A percentile compares a stretch with the other conserved stretches of the same genome.
Evolutionary conservation across 768 basidiomycete species (phyloP).

Genomic region (Suillus ampliporus): DNA sequence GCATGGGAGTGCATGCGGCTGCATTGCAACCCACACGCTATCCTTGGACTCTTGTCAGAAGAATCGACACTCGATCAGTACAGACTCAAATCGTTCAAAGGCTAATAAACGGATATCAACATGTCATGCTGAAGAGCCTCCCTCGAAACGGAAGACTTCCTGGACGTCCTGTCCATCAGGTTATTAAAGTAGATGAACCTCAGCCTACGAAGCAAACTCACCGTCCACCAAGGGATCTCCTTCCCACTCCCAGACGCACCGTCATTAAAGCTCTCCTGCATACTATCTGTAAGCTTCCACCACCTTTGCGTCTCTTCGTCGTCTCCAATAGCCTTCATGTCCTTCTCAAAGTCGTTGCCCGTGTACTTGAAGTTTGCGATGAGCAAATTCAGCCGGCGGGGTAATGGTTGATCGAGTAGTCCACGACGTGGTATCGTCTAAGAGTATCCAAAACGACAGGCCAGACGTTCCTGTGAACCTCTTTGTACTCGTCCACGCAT

Average conservation of each 20-base stretch:
- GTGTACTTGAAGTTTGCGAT: slow-evolving; percentile 82
- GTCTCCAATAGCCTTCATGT: slow-evolving; percentile 66
- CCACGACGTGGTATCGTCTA: slow-evolving; percentile 65
- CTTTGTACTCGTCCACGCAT: slow-evolving; percentile 55
- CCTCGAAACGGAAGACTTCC: slow-evolving; percentile 77
- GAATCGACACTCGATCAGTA: no score
- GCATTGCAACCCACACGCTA: no score
- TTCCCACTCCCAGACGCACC: slow-evolving; percentile 73
- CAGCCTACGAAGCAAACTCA: slow-evolving; percentile 22
- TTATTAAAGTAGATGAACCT: not conserved
- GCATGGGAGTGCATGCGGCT: no score
- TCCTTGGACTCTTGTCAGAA: no score
- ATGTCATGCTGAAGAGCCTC: slow-evolving; percentile 26
- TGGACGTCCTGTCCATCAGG: slow-evolving; percentile 48
- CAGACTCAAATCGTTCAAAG: no score
- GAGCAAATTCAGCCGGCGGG: slow-evolving; percentile 65
- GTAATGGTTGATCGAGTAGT: slow-evolving; percentile 80
- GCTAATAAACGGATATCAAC: not conserved
- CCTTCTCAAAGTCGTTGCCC: slow-evolving; percentile 58
- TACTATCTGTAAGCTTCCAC: slow-evolving; percentile 74
- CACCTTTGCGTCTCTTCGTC: slow-evolving; percentile 75
- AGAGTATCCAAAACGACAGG: slow-evolving; percentile 70
- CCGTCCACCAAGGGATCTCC: slow-evolving; percentile 72
- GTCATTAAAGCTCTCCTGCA: slow-evolving; percentile 79
- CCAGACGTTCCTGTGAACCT: slow-evolving; percentile 70